Conservation (phyloP, 257 asterid genomes). For the Rauvolfia tetraphylla region DNA sequence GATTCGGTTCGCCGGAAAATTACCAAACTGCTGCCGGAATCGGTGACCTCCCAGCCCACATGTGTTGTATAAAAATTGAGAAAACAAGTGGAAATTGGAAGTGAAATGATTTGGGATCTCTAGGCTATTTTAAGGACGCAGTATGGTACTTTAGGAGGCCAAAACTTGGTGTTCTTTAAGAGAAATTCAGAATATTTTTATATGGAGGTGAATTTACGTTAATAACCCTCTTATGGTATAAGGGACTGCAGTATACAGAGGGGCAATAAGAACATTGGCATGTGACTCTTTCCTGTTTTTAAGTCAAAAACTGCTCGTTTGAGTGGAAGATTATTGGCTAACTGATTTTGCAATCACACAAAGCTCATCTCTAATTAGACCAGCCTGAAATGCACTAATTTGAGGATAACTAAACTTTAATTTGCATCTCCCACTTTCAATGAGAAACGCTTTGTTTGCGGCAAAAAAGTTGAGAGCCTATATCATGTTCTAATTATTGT, state of each 20-base stretch:
- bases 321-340: slow-evolving; percentile 33
- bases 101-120: slow-evolving; percentile 17
- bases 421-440: slow-evolving; percentile 33
- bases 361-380: slow-evolving; percentile 41
- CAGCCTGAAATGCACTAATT: slow-evolving; percentile 53
- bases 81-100: slow-evolving; percentile 14
- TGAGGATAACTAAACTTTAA: slow-evolving; percentile 39
- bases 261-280: slow-evolving; percentile 23
- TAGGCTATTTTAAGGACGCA: slow-evolving; percentile 7
- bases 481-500: not conserved
- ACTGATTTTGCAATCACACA: slow-evolving; percentile 33
- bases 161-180: not conserved
- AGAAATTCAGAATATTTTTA: not conserved
- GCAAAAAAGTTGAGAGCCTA: not conserved
- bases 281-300: not conserved
- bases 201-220: not conserved
- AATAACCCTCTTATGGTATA: slow-evolving; percentile 12
- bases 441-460: slow-evolving; percentile 19
- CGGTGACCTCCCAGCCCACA: slow-evolving; percentile 18
- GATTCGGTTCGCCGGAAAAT: slow-evolving; percentile 37
- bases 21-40: slow-evolving; percentile 22
- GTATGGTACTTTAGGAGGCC: not conserved
- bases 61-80: too few species aligned
- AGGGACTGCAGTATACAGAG: slow-evolving; percentile 15
- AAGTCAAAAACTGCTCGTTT: slow-evolving; percentile 16